Conservation (phyloP, 176 grass and related monocot genomes). For the Chrysopogon serrulatus region DNA sequence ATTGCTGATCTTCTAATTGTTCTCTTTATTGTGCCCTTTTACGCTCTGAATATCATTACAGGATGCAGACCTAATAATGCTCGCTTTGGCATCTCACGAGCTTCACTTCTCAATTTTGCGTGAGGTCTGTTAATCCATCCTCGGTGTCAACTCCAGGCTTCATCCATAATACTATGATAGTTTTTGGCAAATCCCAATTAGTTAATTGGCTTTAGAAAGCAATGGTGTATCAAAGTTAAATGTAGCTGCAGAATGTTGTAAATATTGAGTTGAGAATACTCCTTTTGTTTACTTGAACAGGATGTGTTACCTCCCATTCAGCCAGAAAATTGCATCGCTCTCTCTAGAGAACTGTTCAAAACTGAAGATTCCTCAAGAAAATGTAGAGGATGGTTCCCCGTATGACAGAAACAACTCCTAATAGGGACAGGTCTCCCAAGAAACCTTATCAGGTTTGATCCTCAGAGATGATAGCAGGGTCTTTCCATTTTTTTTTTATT, state of each 20-base stretch:
- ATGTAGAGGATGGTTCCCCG: slow-evolving; percentile 6
- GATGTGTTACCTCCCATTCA: neutral
- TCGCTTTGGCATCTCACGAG: slow-evolving; percentile 79
- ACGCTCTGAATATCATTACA: slow-evolving; percentile 12
- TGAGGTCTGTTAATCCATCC: slow-evolving; percentile 27
- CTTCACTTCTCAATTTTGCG: slow-evolving; percentile 75
- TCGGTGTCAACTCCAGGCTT: neutral
- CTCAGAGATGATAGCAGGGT: neutral
- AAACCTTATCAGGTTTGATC: slow-evolving; percentile 32
- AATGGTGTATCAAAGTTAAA: neutral
- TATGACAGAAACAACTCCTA: neutral
- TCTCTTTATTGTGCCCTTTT: neutral
- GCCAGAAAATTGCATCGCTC: neutral
- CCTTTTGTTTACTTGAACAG: neutral
- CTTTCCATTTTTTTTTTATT: neutral
- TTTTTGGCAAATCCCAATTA: neutral
- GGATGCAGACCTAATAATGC: slow-evolving; percentile 88
- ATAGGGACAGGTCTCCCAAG: neutral
- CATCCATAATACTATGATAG: neutral
- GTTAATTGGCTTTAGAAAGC: neutral
- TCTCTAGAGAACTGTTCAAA: neutral
- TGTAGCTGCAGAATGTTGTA: neutral
- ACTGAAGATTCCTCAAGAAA: neutral
- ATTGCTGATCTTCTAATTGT: neutral
- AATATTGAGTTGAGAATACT: neutral